Conservation (phyloP, 345 rosid genomes). For the Eutrema japonicum region DNA sequence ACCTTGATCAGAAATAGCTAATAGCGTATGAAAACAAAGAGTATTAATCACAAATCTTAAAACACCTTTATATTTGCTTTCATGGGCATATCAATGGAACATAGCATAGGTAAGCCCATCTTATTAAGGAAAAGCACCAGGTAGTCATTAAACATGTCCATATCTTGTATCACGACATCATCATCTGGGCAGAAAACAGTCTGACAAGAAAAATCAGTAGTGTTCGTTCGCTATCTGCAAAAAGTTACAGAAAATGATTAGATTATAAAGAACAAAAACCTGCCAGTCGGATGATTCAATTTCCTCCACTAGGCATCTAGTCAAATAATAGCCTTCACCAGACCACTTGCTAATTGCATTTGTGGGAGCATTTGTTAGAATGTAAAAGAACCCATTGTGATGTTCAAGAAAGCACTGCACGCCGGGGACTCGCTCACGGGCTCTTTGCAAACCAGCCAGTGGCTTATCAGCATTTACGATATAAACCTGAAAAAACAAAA, state of each 20-base stretch:
- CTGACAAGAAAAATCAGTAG: slow-evolving; percentile 45
- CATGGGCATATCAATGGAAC: slow-evolving; percentile 75
- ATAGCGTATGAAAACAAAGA: slow-evolving; percentile 6
- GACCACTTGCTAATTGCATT: slow-evolving; percentile 45
- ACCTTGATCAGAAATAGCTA: slow-evolving; percentile 10
- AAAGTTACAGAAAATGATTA: not conserved
- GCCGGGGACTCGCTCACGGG: slow-evolving; percentile 61
- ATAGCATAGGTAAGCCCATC: slow-evolving; percentile 61
- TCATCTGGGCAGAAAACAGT: slow-evolving; percentile 63
- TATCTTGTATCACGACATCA: slow-evolving; percentile 70
- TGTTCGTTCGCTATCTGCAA: slow-evolving; percentile 4
- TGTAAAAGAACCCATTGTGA: slow-evolving; percentile 66
- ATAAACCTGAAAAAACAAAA: slow-evolving; percentile 61
- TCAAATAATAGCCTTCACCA: slow-evolving; percentile 64
- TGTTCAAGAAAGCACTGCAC: slow-evolving; percentile 84
- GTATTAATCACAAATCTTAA: not conserved
- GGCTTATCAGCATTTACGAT: slow-evolving; percentile 65
- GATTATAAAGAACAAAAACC: slow-evolving; percentile 47
- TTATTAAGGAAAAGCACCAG: slow-evolving; percentile 68
- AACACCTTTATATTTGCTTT: slow-evolving; percentile 54
- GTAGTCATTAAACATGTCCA: slow-evolving; percentile 79
- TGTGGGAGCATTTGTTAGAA: slow-evolving; percentile 75
- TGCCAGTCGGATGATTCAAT: slow-evolving; percentile 58
- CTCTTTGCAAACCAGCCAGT: slow-evolving; percentile 54
- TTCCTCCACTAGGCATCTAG: slow-evolving; percentile 57